phyloP scores from a whole-genome alignment of 176 grass and related monocot genomes.

The Eragrostis curvula region DNA sequence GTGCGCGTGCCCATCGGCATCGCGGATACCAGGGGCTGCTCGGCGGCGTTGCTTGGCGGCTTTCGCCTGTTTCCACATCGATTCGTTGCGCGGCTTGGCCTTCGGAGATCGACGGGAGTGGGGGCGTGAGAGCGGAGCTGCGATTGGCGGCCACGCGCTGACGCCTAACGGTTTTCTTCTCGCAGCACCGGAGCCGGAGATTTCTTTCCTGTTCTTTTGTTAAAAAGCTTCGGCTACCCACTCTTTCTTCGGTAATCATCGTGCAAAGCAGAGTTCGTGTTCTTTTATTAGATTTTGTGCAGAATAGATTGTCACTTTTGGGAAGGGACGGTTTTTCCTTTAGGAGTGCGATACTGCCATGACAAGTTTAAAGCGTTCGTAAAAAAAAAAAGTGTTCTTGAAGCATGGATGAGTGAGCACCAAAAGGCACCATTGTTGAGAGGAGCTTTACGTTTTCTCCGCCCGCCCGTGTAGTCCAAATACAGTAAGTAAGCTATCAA shows the following conservation, averaged over 20 bases:
- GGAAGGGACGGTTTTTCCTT: neutral
- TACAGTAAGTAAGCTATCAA: neutral
- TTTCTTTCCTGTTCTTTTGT: neutral
- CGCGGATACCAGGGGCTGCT: neutral
- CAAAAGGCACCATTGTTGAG: no score
- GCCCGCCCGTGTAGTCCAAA: neutral
- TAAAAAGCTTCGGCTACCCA: no score
- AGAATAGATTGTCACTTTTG: neutral
- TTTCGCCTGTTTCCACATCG: neutral
- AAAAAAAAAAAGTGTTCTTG: no score
- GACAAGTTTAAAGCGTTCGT: no score
- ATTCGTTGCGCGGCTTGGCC: neutral
- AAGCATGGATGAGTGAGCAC: no score
- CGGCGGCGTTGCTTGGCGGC: conserved; percentile 11
- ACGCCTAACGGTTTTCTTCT: neutral
- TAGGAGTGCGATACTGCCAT: neutral
- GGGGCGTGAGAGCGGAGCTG: neutral
- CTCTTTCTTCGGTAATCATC: neutral
- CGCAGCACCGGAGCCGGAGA: neutral
- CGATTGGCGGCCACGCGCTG: neutral
- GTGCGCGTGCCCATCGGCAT: no score
- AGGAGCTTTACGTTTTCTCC: neutral
- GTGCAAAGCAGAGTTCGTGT: neutral
- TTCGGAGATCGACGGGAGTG: neutral
- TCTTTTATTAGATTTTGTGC: neutral